phyloP scores from a whole-genome alignment of 192 early-diverging fungal species.

The Physocladia obscura region DNA sequence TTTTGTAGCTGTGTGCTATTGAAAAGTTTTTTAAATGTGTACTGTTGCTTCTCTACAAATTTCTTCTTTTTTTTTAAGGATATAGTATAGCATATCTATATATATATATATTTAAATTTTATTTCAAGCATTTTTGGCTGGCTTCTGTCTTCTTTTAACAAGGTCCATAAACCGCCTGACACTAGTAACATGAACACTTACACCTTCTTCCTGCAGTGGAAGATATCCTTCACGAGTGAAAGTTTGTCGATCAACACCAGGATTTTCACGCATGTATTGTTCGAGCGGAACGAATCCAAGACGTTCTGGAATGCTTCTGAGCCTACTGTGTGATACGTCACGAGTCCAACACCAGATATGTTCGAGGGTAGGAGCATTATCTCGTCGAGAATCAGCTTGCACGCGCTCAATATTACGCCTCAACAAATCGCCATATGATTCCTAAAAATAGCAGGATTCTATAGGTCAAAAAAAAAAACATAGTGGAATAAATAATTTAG shows the following conservation, averaged over 20 bases:
- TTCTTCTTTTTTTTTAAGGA: no score
- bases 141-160: background rate
- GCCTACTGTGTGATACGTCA: slow-evolving; percentile 20
- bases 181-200: slow-evolving; percentile 31
- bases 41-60: no score
- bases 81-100: no score
- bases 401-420: slow-evolving; percentile 35
- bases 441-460: slow-evolving; percentile 5
- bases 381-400: slow-evolving; percentile 31
- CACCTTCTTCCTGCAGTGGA: slow-evolving; percentile 36
- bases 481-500: background rate
- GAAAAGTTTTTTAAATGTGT: no score
- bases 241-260: slow-evolving; percentile 30
- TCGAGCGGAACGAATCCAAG: slow-evolving; percentile 42
- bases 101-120: no score
- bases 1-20: no score
- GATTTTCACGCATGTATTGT: slow-evolving; percentile 38
- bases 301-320: slow-evolving; percentile 35
- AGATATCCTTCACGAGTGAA: slow-evolving; percentile 39
- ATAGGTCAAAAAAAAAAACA: background rate
- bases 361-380: slow-evolving; percentile 21
- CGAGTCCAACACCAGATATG: slow-evolving; percentile 48
- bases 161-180: slow-evolving; percentile 30
- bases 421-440: slow-evolving; percentile 42
- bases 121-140: no score